Evolutionary conservation across 768 basidiomycete genomes (phyloP), one percentile per base, ranked within the genome.

Genomic region (Leccinellum rugosiceps): DNA sequence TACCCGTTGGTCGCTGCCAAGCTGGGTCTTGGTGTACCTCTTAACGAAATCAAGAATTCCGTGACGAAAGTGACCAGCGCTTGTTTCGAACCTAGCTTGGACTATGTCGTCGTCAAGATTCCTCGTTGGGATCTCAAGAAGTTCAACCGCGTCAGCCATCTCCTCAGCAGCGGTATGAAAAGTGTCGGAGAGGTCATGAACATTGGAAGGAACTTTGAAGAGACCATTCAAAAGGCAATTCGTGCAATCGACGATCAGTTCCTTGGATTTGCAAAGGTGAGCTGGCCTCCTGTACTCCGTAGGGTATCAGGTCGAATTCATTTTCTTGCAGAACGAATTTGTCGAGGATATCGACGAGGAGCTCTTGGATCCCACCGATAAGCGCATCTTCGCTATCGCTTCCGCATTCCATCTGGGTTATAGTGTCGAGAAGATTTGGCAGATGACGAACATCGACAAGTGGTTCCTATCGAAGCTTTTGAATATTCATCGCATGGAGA

Each of bases 181-280:
- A 94, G 91, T 66, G 96, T 99, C 8, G 96, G 96, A 26, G 96
- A 99, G 74, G 96, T 99, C 56, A 99, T 99, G 97, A 93, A 92
- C 64, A 98, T 99, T 63, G 96, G 96, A 14, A 80, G 96, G 65
- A 97, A 94, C 5, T 99, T 99, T 68, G 96, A 98, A 72, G 96
- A 99, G 79, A 98, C 95, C 1, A 88, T 98, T 55, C 96, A 98
- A 74, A 98, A 99, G 77, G 97, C 96, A 4, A 96, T 98, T 60
- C 80, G 96, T 31, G 89, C 94, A 3, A 97, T 99, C 64, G 97
- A 98, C 69, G 96, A 97, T 67, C 88, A 87, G 61, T 99, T 98
- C 73, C 73, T 83, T 66, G 97, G 97, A 1, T 99, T 99, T 74
- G 85, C 90, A 3, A 87, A 91, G 80, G 93, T 84, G 54, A 3